A percentile compares a stretch with the other conserved stretches of the same genome.
phyloP scores from a whole-genome alignment of 2,329 filamentous ascomycete species.

The Cladosporium oxysporum region DNA sequence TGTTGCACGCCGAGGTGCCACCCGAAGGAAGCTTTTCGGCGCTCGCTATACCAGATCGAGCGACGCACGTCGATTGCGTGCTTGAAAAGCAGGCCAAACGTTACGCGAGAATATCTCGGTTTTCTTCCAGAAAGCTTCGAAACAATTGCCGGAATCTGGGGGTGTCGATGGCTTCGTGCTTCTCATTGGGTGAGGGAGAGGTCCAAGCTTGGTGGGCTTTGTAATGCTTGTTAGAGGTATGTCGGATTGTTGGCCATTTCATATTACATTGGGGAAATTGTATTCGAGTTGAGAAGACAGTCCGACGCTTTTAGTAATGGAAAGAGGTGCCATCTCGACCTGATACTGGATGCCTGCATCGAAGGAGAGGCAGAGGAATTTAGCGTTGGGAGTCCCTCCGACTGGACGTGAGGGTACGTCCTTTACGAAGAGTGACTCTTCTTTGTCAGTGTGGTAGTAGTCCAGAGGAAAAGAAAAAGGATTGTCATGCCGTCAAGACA shows the following conservation, averaged over 20 bases:
- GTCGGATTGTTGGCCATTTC: neutral
- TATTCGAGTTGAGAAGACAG: neutral
- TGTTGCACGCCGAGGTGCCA: slow-evolving; percentile 17
- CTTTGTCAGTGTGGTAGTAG: too few relatives aligned
- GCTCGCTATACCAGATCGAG: slow-evolving; percentile 9
- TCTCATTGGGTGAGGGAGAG: neutral
- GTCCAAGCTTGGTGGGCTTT: neutral
- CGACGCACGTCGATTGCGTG: slow-evolving; percentile 5
- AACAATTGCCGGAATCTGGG: neutral
- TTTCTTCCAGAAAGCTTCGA: neutral
- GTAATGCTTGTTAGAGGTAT: neutral
- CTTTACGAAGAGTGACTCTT: neutral
- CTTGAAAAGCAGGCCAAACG: neutral
- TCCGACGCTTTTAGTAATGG: neutral
- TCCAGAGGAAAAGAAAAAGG: neutral
- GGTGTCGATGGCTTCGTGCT: neutral
- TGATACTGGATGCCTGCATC: neutral
- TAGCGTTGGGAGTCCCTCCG: neutral
- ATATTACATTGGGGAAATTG: neutral
- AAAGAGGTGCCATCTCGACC: neutral
- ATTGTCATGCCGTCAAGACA: neutral
- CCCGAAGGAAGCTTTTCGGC: neutral
- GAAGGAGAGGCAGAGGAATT: neutral
- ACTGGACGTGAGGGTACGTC: too few relatives aligned
- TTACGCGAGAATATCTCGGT: neutral